Evolutionary conservation across 2,329 filamentous ascomycete genomes (phyloP), one percentile per base, ranked within the genome.

Genomic region (Emericellopsis atlantica): DNA sequence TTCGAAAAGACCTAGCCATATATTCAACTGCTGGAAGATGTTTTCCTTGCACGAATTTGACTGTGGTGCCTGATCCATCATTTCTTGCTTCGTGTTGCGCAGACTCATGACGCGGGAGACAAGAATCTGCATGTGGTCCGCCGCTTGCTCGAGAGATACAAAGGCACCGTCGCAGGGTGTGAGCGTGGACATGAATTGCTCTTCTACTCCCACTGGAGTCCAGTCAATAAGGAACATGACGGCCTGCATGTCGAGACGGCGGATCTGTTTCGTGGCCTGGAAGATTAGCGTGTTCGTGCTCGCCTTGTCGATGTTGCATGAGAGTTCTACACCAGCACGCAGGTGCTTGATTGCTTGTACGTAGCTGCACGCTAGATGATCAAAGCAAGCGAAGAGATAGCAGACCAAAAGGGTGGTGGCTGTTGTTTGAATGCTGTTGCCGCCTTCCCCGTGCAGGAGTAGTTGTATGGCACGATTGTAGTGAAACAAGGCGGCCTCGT

Each of bases 341-440:
- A 63, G 45, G 42, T 63, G 59, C 41, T 52, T 56, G 21, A 56
- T 40, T 46, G 58, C 57, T 48, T 60, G 57, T 39, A 53, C 46
- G 40, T 58, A 40, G 45, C 59, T 54, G 26, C 57, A 56, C 6
- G 51, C 51, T 31, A 62, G 52, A 39, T 60, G 49, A 43, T 62
- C 60, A 44, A 60, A 59, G 49, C 58, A 61, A 45, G 48, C 57
- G 46, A 63, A 60, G 26, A 63, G 57, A 48, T 62, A 62, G 46
- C 58, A 63, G 36, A 58, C 55, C 44, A 63, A 43, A 36, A 63
- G 54, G 5, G 57, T 59, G 40, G 59, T 43, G 32, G 51, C 53
- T 44, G 45, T 58, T 44, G n/a, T 48, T 46, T 54, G 46, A 37
- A 37, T 42, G 37, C 41, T 49, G 37, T 52, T 47, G 33, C 41